These are phyloP conservation scores for Calonectria fujianensis DNA, from an alignment of 2,329 filamentous ascomycete species.

Conservation along the genomic window DNA sequence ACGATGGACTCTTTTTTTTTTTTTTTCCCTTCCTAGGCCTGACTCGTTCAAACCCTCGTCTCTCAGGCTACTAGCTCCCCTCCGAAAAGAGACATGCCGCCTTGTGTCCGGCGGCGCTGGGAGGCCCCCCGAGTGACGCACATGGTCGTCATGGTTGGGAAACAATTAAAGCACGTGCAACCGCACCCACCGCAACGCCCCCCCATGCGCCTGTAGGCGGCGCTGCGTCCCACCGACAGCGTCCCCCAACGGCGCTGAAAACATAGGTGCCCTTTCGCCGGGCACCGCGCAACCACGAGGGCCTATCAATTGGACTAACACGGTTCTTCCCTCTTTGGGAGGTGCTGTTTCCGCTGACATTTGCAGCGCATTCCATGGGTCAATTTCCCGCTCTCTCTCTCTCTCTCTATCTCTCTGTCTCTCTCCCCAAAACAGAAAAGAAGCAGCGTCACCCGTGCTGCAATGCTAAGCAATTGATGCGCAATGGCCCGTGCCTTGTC, in stretches of 20 bases:
- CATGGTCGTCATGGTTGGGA: slow-evolving; percentile 58
- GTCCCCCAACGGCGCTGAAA: slow-evolving; percentile 2
- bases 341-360: slow-evolving; percentile 1
- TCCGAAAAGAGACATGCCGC: slow-evolving; percentile 27
- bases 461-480: neutral
- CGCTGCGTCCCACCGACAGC: neutral
- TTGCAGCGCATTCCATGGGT: neutral
- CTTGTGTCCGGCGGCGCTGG: neutral
- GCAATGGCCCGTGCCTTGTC: slow-evolving; percentile 24
- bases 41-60: slow-evolving; percentile 1
- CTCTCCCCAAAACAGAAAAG: neutral
- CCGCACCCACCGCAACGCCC: slow-evolving; percentile 1
- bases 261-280: slow-evolving; percentile 16
- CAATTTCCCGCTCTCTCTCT: neutral
- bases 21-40: slow-evolving; percentile 1
- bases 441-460: neutral
- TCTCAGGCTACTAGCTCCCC: slow-evolving; percentile 43
- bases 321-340: neutral
- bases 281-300: slow-evolving; percentile 29
- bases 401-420: neutral
- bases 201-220: neutral
- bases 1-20: slow-evolving; percentile 8
- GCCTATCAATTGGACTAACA: slow-evolving; percentile 27
- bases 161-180: slow-evolving; percentile 48
- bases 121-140: slow-evolving; percentile 53